Base-by-base conservation (phyloP, 1,284 basidiomycete species). In the Ceratobasidium sp. region DNA sequence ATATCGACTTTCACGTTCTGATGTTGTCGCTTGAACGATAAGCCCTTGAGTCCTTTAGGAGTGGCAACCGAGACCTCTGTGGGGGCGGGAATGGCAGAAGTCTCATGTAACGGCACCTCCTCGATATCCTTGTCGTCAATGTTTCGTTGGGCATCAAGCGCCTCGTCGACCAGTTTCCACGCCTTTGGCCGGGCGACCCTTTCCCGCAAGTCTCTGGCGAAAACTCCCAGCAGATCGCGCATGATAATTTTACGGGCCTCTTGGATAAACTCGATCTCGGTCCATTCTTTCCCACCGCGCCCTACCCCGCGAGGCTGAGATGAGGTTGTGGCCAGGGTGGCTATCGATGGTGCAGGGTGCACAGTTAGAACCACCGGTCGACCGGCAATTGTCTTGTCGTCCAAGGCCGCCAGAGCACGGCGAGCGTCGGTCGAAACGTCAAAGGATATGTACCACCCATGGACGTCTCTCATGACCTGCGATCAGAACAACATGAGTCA, bases 361-460 rank as follows among this genome's bases (percentile, higher is more conserved):
- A 86, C 80, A 5, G 82, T 81, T 25, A 92, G 79, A 0, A 81
- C 81, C 25, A 92, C 86, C 6, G 84, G 79, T 67, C 86, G 85
- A 72, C 87, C 1, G 82, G 84, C 17, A 91, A 82, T 57, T 80
- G 64, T 68, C 31, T 68, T 68, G 42, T 68, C 64, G 12, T 53
- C 64, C n/a, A 68, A 22, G 15, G 64, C 64, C 29, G 52, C 52
- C 15, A 68, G 64, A 12, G 64, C 64, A 1, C 89, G 83, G 5
- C 85, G 82, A 0, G 90, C 90, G 1, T 83, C 79, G 70, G 86
- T 85, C 0, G 79, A 75, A 5, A 84, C 83, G 54, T 80, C 75
- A 74, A 92, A 92, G 2, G 89, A 89, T 70, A 91, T 83, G 74
- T 90, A 92, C 81, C 88, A 86, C 12, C 85, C 87, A 7, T 80